Conservation (phyloP, 805 yeast genomes). For the Monosporozyma aerobia region DNA sequence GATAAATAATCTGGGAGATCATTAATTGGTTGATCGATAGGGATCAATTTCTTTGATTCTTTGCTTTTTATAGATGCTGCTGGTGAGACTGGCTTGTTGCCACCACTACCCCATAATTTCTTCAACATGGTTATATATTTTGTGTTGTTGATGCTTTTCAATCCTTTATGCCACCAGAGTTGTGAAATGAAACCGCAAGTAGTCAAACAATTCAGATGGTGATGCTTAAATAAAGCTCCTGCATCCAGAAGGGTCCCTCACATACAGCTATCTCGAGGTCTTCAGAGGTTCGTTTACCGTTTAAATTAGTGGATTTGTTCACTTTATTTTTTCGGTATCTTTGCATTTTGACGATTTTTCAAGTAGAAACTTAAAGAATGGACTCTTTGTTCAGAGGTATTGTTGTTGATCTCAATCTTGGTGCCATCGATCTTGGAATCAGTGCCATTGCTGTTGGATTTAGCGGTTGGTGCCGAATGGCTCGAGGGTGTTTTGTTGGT, state of each 20-base stretch:
- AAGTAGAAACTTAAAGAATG: background rate
- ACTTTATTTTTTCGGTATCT: background rate
- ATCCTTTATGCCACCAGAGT: no score
- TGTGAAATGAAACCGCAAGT: no score
- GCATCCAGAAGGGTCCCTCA: background rate
- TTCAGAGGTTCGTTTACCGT: background rate
- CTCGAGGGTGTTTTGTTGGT: background rate
- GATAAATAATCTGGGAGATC: conserved; percentile 41
- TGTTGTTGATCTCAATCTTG: background rate
- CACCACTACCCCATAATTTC: conserved; percentile 1
- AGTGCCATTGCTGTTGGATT: background rate
- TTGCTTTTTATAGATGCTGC: conserved; percentile 10
- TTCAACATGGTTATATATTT: background rate
- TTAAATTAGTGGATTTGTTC: background rate
- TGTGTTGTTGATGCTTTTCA: no score
- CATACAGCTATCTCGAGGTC: background rate
- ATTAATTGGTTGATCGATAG: conserved; percentile 43
- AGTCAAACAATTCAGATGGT: no score
- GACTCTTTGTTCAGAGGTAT: background rate
- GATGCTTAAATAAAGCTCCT: no score
- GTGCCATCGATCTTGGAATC: background rate
- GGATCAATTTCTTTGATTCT: conserved; percentile 23
- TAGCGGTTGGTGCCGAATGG: background rate
- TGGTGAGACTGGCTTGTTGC: background rate
- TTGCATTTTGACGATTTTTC: background rate